Conservation (phyloP, 768 basidiomycete species). For the Podaxis sp. region DNA sequence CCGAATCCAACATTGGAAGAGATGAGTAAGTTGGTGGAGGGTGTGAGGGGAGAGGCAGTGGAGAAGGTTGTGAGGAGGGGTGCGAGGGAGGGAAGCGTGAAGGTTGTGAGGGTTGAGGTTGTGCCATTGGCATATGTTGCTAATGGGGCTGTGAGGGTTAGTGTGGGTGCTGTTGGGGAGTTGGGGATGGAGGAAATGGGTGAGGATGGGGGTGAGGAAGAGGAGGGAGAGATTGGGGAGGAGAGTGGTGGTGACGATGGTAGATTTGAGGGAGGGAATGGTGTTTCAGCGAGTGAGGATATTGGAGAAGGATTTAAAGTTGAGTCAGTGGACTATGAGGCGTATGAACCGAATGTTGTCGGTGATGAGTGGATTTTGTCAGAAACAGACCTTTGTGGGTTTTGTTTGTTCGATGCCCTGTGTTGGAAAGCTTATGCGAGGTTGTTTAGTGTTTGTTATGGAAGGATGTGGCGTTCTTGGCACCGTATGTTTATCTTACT, state of each 20-base stretch:
- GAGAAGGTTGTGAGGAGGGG: slow-evolving; percentile 43
- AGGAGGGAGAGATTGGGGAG: slow-evolving; percentile 9
- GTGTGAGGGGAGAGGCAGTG: slow-evolving; percentile 38
- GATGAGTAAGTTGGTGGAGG: slow-evolving; percentile 21
- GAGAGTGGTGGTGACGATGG: slow-evolving; percentile 13
- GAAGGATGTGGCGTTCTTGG: slow-evolving; percentile 65
- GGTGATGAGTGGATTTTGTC: slow-evolving; percentile 42
- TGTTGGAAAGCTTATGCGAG: not conserved
- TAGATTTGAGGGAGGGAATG: slow-evolving; percentile 12
- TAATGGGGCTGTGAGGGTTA: slow-evolving; percentile 49
- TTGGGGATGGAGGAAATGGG: slow-evolving; percentile 21
- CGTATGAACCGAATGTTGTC: slow-evolving; percentile 35
- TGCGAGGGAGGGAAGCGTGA: slow-evolving; percentile 39
- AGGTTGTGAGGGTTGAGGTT: slow-evolving; percentile 54
- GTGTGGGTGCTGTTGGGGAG: slow-evolving; percentile 63
- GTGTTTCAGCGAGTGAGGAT: not conserved
- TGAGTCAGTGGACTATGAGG: slow-evolving; percentile 25
- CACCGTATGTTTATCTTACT: slow-evolving; percentile 24
- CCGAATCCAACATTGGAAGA: slow-evolving; percentile 27
- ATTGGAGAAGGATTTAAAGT: slow-evolving; percentile 8
- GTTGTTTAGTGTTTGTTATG: slow-evolving; percentile 48
- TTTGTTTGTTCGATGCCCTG: not conserved
- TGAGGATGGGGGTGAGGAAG: slow-evolving; percentile 6
- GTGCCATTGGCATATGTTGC: slow-evolving; percentile 50
- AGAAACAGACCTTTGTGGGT: slow-evolving; percentile 40